Conservation (phyloP, 2,329 filamentous ascomycete genomes). For the Thielaviopsis musarum region DNA sequence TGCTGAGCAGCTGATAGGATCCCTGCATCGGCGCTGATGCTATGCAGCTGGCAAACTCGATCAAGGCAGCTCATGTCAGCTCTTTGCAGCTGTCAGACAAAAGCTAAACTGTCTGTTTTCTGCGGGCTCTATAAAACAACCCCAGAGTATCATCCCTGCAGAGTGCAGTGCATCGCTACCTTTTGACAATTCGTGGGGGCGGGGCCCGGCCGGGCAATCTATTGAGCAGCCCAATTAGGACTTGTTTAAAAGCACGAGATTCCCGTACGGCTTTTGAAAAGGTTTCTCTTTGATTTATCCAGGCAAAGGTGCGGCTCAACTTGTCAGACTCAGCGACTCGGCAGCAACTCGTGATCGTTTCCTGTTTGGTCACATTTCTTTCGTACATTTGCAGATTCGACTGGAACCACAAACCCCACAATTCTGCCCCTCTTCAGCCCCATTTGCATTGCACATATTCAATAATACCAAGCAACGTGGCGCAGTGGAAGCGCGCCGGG, state of each 20-base stretch:
- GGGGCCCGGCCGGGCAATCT: no score
- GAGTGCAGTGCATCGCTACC: not conserved
- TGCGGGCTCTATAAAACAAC: not conserved
- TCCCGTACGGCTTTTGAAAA: no score
- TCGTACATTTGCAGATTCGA: no score
- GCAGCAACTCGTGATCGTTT: no score
- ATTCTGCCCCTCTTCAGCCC: not conserved
- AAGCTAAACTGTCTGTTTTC: not conserved
- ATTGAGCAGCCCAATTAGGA: no score
- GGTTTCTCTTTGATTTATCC: no score
- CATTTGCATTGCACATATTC: not conserved
- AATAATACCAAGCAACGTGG: conserved; percentile 7
- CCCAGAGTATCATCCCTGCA: not conserved
- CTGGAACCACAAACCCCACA: not conserved
- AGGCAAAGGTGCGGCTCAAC: no score
- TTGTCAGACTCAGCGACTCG: no score
- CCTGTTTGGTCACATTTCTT: no score
- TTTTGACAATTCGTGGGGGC: not conserved
- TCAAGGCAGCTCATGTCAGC: not conserved
- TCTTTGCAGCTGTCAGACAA: not conserved
- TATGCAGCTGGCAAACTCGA: not conserved
- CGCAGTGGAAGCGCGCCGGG: conserved; percentile 13
- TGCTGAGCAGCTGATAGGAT: not conserved
- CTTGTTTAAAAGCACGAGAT: no score
- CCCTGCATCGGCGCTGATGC: not conserved